Percentiles rank a stretch among this genome's conserved stretches.
These are phyloP conservation scores for Neurospora sp. DNA, from an alignment of 495 filamentous ascomycete genomes.

Conservation along the genomic window DNA sequence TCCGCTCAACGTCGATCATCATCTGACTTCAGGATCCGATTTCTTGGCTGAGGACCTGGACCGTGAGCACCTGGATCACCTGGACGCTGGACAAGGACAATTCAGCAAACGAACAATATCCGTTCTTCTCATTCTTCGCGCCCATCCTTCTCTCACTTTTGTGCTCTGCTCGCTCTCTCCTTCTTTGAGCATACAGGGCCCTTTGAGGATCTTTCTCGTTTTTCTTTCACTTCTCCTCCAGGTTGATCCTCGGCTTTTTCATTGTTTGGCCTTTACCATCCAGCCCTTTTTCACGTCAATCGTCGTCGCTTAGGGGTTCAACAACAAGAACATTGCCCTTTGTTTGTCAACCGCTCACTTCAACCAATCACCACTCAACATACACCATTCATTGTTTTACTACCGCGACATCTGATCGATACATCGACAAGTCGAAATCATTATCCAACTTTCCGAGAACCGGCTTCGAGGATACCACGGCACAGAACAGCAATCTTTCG, in stretches of 20 bases:
- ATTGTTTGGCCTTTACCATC: slow-evolving; percentile 13
- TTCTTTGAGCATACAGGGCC: background rate
- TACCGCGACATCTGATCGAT: background rate
- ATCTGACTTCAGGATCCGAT: background rate
- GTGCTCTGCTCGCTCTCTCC: slow-evolving; percentile 15
- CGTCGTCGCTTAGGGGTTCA: background rate
- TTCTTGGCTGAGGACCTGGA: background rate
- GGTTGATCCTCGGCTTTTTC: slow-evolving; percentile 42
- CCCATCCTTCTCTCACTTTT: slow-evolving; percentile 26
- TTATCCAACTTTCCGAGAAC: background rate
- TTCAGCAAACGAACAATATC: background rate
- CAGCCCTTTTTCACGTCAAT: background rate
- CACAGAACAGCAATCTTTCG: background rate
- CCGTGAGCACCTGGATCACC: background rate
- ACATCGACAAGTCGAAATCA: background rate
- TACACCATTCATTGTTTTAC: background rate
- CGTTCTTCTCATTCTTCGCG: background rate
- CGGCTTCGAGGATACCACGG: background rate
- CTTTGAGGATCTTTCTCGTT: background rate
- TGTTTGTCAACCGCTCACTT: slow-evolving; percentile 3
- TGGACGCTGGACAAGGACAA: too few species aligned
- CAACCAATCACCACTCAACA: background rate
- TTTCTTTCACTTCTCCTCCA: slow-evolving; percentile 25
- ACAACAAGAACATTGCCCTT: slow-evolving; percentile 4
- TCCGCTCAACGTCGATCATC: background rate